Conservation (phyloP, 2,329 filamentous ascomycete species). For the Helicocarpus griseus region DNA sequence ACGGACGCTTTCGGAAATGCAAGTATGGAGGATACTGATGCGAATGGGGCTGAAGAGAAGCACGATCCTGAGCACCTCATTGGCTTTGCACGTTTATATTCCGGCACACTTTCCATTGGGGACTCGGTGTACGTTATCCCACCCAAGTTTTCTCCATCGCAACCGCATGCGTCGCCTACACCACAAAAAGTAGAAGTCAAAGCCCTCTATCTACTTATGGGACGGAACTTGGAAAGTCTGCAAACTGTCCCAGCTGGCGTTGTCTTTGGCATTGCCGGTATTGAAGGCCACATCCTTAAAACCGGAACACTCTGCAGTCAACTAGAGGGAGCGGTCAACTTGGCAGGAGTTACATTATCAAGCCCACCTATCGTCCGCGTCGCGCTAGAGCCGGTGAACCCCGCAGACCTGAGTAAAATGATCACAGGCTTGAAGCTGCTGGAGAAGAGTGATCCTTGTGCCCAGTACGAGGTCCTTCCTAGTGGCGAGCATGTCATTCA, state of each 20-base stretch:
- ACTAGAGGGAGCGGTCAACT: constrained; percentile 74
- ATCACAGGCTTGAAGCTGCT: constrained; percentile 76
- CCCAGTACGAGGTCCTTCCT: constrained; percentile 84
- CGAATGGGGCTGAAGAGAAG: constrained; percentile 45
- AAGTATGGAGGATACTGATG: constrained; percentile 44
- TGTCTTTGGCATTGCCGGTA: constrained; percentile 86
- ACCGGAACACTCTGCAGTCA: constrained; percentile 88
- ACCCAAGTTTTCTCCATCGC: constrained; percentile 82
- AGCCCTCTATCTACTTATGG: constrained; percentile 92
- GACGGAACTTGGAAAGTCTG: constrained; percentile 72
- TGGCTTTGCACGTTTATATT: constrained; percentile 89
- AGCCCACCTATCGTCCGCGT: constrained; percentile 91
- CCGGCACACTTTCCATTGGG: constrained; percentile 77
- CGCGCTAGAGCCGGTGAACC: constrained; percentile 85
- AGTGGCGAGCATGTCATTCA: constrained; percentile 92
- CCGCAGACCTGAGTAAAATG: constrained; percentile 88
- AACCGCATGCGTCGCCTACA: constrained; percentile 60
- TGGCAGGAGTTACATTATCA: constrained; percentile 73
- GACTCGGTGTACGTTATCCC: constrained; percentile 85
- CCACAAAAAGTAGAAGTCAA: constrained; percentile 77
- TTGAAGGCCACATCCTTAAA: constrained; percentile 90
- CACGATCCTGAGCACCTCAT: constrained; percentile 79
- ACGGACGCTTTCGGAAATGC: constrained; percentile 52
- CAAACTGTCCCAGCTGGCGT: constrained; percentile 82
- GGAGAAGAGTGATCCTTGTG: constrained; percentile 91